Evolutionary conservation across 164 flowering plant genomes (phyloP).

Genomic region (Piper betle): DNA sequence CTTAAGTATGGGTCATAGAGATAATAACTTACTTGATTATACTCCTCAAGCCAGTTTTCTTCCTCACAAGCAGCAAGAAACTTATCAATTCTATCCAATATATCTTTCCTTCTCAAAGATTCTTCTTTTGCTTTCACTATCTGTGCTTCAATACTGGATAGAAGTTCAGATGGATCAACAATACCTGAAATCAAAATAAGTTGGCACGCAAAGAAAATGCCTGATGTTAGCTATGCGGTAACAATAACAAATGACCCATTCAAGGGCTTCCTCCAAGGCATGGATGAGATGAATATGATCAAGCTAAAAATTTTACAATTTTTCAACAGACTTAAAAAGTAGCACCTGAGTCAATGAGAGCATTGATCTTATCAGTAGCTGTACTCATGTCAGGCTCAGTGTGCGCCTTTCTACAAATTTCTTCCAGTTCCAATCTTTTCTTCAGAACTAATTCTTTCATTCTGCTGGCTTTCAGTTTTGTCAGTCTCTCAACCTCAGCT

Average conservation of each 20-base stretch:
- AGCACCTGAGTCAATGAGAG: slow-evolving; percentile 47
- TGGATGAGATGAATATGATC: too few species aligned
- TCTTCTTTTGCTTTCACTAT: slow-evolving; percentile 62
- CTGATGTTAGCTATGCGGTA: neutral
- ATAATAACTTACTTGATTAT: slow-evolving; percentile 45
- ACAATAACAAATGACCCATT: slow-evolving; percentile 14
- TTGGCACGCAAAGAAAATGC: neutral
- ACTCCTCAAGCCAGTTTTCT: slow-evolving; percentile 92
- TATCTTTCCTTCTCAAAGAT: slow-evolving; percentile 63
- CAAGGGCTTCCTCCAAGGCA: slow-evolving; percentile 15
- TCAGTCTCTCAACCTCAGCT: slow-evolving; percentile 41
- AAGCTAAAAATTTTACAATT: too few species aligned
- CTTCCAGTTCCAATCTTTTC: slow-evolving; percentile 76
- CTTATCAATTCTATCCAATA: slow-evolving; percentile 39
- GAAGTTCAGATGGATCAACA: slow-evolving; percentile 79
- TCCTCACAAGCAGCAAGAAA: slow-evolving; percentile 54
- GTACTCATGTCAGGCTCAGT: slow-evolving; percentile 81
- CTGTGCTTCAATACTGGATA: slow-evolving; percentile 69
- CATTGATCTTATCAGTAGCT: slow-evolving; percentile 66
- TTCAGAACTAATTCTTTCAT: slow-evolving; percentile 89
- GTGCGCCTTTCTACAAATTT: slow-evolving; percentile 57
- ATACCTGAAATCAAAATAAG: slow-evolving; percentile 36
- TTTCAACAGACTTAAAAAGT: too few species aligned
- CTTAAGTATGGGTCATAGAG: too few species aligned
- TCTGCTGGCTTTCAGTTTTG: slow-evolving; percentile 43